Conservation (phyloP, 2,329 filamentous ascomycete genomes). For the Cladophialophora bantiana region DNA sequence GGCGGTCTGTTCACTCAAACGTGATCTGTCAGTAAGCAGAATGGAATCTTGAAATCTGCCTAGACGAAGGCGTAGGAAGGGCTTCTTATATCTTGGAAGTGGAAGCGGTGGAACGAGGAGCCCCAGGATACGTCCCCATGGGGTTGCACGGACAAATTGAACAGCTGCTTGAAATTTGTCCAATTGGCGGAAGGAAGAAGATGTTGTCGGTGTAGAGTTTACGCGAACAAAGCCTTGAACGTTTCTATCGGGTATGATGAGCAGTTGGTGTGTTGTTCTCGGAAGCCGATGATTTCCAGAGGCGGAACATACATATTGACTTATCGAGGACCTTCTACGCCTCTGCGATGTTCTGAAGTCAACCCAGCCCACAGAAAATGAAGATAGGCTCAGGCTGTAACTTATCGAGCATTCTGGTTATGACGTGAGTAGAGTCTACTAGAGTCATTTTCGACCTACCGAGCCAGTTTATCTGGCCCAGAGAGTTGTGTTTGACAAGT, state of each 20-base stretch:
- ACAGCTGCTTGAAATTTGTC: not conserved
- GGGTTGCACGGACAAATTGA: not conserved
- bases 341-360: not conserved
- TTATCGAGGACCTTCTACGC: not conserved
- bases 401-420: not conserved
- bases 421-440: too few species aligned
- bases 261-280: not conserved
- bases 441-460: too few species aligned
- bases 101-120: not conserved
- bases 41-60: not conserved
- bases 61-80: not conserved
- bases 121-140: not conserved
- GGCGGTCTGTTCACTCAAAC: not conserved
- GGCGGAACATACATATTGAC: not conserved
- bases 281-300: not conserved
- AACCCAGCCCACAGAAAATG: not conserved
- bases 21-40: not conserved
- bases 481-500: not conserved
- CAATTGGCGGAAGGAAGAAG: not conserved
- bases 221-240: not conserved
- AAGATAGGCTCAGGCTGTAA: not conserved
- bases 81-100: not conserved
- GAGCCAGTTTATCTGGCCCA: not conserved
- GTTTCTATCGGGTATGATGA: not conserved
- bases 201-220: slow-evolving; percentile 3